Evolutionary conservation across 495 filamentous ascomycete species (phyloP), one percentile per base, ranked within the genome.

Genomic region (Beverwykella pulmonaria): DNA sequence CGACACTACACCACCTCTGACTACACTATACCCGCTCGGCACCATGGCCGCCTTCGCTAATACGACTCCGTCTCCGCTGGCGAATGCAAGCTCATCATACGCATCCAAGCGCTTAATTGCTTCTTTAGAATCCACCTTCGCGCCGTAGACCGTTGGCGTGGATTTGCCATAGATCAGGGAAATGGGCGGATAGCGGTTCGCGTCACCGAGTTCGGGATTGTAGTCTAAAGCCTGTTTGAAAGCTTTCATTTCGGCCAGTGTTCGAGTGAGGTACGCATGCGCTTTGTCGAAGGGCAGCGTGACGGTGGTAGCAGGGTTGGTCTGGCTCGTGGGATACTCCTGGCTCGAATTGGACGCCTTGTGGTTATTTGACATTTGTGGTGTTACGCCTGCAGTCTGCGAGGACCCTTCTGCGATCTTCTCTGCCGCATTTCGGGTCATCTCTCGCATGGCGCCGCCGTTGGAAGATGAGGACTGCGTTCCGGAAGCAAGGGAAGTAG

Each of bases 111-210:
- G 84, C 57, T 86, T 86, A 67, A 97, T 97, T 0, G 80, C 80
- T 34, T 91, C 88, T 6, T 81, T 72, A 1, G 85, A 85, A 5
- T 82, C 71, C 10, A 98, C 91, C 14, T 85, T 83, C 1, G 90
- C 92, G 0, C 86, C 92, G 75, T 84, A 90, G 0, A 96, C 90
- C 0, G 93, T 98, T 0, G 93, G 93, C 2, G 89, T 86, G 23
- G 86, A 86, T 74, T 95, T 97, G 36, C 88, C 90, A 81, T 95
- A 98, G 9, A 98, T 82, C n/a, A 97, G 83, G 0, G 91, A 85
- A 12, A 90, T 77, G 0, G 93, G 92, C 9, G 93, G 93, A 70
- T 98, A 97, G 2, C 68, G 65, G 73, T 96, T 93, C 7, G 75
- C 65, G 1, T 73, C 69, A n/a, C 87, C 84, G 68, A 89, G 88